Evolutionary conservation across 176 grass and related monocot species (phyloP), one percentile per base, ranked within the genome.

Genomic region (Raddia guianensis): DNA sequence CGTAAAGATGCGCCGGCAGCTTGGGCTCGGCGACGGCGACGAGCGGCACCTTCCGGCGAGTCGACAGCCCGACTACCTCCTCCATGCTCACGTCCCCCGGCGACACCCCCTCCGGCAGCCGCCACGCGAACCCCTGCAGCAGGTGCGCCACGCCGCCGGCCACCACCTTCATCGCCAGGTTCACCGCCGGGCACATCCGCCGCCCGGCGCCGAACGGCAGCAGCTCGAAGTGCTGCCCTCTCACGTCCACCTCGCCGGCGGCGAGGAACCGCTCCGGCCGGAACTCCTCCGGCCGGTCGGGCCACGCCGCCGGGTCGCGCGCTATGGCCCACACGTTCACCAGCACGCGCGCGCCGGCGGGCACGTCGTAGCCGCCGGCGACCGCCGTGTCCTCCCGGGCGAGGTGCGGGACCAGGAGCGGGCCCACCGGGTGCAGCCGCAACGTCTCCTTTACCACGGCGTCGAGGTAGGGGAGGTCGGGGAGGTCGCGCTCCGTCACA

Each of bases 401-500:
- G 13, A 84, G 60, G 73, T 84, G 88, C 10, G 85, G 91, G 21
- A 76, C 82, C 11, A 94, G 85, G 34, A 94, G 61, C 15, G 86
- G 91, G 43, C 64, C 88, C 16, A 88, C 88, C 0, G 83, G 91
- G 85, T 94, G 88, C 70, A 94, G 50, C 66, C 86, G 55, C 86
- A 94, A n/a, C 13, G 88, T 89, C 62, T 94, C 88, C 80, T 94
- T 94, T 2, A 94, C 47, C 16, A 94, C 87, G 42, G 88, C 88
- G 56, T 91, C 79, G 18, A 94, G 15, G 89, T 89, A 94, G 27
- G 83, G 86, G 64, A 94, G 89, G 14, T 18, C 12, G 14, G 59
- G 51, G 8, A 89, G 69, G 69, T 94, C 92, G 68, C n/a, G 12
- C 83, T 94, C 92, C 19, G 71, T 49, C 0, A 89, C 86, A 86